Base-by-base conservation (phyloP, 805 yeast species). In the Cyberlindnera petersonii region DNA sequence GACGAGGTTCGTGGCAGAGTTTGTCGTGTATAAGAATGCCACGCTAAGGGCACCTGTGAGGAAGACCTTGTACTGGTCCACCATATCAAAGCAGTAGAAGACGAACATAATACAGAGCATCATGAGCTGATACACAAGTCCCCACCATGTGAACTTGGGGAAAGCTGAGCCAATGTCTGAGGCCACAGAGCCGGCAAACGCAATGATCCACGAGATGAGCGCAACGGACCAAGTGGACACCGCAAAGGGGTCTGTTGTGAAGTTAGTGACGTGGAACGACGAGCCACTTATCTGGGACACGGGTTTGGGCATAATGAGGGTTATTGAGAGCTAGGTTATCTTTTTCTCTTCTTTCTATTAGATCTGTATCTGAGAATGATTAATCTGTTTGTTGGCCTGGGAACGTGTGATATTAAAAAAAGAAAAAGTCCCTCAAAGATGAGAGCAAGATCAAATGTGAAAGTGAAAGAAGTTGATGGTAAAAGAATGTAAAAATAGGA, bases 101-200 rank as follows among this genome's bases (percentile, higher is more conserved):
- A 69, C 51, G 29, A 72, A 70, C 43, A 75, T 69, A 16, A 69
- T 58, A 5, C 77, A 50, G 16, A 84, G 70, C 29, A 86, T 49
- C 22, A 86, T 46, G 16, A 88, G 66, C 62, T 91, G 80, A 56
- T 77, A 93, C 2, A 84, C 89, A 6, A 93, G 61, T 2, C 95
- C 95, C 98, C 98, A 93, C 98, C 98, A 91, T 4, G 93, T 77
- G 62, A 91, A 84, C 48, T 77, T 75, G 1, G 97, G 96, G 56
- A 82, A 86, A 6, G 61, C 48, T 13, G 63, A 60, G 14, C 57
- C 39, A 5, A 46, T 15, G 14, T 68, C 69, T 6, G 77, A 59
- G 1, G 84, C 79, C 15, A 85, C 78, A 13, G 95, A 85, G 2
- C 97, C 97, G 2, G 83, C 94, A 39, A 93, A 71, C 9, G 95